Base-by-base conservation (phyloP, 805 yeast species). In the Candida boleticola region DNA sequence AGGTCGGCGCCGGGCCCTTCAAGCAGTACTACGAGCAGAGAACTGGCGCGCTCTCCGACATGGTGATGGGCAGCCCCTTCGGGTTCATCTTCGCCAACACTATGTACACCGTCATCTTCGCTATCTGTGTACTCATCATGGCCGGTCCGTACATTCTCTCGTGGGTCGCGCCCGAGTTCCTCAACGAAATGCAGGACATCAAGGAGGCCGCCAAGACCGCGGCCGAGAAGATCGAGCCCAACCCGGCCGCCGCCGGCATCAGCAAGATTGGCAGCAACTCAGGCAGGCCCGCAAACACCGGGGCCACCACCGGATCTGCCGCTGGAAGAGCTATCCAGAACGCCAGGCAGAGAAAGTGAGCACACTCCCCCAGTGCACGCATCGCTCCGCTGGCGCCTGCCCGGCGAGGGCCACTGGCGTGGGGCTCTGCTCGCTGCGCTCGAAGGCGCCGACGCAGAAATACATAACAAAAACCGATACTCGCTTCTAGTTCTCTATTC, bases 51-150 rank as follows among this genome's bases (percentile, higher is more conserved):
- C 36, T 70, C 17, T 32, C 44, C 1, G 67, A 59, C 32, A 55
- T 69, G 63, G 30, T 70, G 7, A 46, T 63, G 61, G 57, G 54
- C 43, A 61, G 73, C 50, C 76, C 76, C 3, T 54, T 71, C 29
- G 76, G 76, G 5, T 57, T 61, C 44, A 64, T 71, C 11, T 69
- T 71, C 51, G 57, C 53, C 37, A 71, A 61, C 51, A 54, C 45
- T 23, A 30, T 54, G n/a, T 68, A 64, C 51, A 64, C 74, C 5
- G 49, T 63, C 10, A 44, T 68, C 32, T 68, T 70, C 41, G 40
- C 50, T 10, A 45, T 60, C 3, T 47, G 58, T 22, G 36, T 64
- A 25, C 57, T 52, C 10, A 52, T 66, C 21, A 61, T 63, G 53
- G 55, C 48, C 0, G 59, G 63, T 3, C 75, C 76, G 2, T 58